Evolutionary conservation across 2,329 filamentous ascomycete species (phyloP), one percentile per base, ranked within the genome.

Genomic region (Coniochaeta prunicola): DNA sequence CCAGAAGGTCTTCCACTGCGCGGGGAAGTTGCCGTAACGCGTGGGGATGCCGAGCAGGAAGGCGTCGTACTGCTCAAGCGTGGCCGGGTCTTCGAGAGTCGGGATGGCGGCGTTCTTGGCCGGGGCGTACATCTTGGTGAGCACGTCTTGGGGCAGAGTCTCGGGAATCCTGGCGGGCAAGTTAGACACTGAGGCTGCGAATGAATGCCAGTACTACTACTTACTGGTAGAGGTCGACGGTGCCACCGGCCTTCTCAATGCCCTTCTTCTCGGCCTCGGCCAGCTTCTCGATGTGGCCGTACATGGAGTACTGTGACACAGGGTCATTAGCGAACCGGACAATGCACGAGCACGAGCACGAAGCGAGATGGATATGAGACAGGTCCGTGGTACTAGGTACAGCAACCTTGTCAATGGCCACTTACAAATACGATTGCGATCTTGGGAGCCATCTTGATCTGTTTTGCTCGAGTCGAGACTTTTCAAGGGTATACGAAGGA

Each of bases 41-140:
- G 94, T 99, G 61, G 94, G 94, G 73, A 97, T 94, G 65, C 94
- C 94, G 68, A 97, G 83, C 64, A 99, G 87, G 80, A 97, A 87
- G 65, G 80, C 94, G 70, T 97, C 92, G 78, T 96, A 97, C 57
- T 79, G 64, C 70, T 87, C 84, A 48, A 97, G 86, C 33, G 73
- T 78, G 13, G 70, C 57, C 6, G 85, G 80, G 69, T 83, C 76
- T 19, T 81, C 72, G 56, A 87, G 80, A 66, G 91, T 73, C 59
- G 86, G 82, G 72, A 94, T 78, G 70, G 84, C 80, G 64, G 81
- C 72, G 68, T 82, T 74, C 80, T 96, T 96, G 65, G 86, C 71
- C 4, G 92, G 89, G 31, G 94, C 94, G 78, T 96, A 76, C 92
- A 99, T 96, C 85, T 96, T 96, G 66, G 72, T 68, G 60, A 97